phyloP scores from a whole-genome alignment of 192 early-diverging fungal species.

The Gryganskiella cystojenkinii region DNA sequence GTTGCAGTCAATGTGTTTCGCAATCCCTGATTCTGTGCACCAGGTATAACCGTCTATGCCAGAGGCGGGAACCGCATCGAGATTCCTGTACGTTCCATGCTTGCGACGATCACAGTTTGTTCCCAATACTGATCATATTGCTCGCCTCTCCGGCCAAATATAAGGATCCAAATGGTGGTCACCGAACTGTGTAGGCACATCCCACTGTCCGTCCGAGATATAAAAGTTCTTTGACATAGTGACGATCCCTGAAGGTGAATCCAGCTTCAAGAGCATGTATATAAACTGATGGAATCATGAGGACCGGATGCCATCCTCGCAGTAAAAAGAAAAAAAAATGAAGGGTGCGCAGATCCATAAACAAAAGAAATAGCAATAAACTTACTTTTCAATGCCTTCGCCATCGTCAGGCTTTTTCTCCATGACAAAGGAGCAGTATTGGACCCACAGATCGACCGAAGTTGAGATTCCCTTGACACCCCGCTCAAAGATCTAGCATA shows the following conservation, averaged over 20 bases:
- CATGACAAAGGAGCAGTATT: slow-evolving; percentile 74
- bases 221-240: too few species aligned
- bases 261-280: neutral
- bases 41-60: too few species aligned
- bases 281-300: slow-evolving; percentile 3
- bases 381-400: slow-evolving; percentile 70
- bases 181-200: too few species aligned
- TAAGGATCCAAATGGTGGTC: too few species aligned
- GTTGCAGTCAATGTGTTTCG: too few species aligned
- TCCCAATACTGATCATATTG: too few species aligned
- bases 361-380: slow-evolving; percentile 41
- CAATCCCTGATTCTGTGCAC: too few species aligned
- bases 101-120: too few species aligned
- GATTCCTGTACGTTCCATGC: too few species aligned
- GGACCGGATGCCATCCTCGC: neutral
- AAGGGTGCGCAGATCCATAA: slow-evolving; percentile 15
- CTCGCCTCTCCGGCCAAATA: too few species aligned
- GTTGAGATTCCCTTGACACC: slow-evolving; percentile 74
- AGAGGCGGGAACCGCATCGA: neutral
- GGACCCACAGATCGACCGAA: slow-evolving; percentile 79
- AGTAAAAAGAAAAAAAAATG: slow-evolving; percentile 12
- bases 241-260: too few species aligned
- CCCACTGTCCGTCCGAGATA: too few species aligned
- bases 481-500: slow-evolving; percentile 74
- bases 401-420: slow-evolving; percentile 63